Evolutionary conservation across 208 protist species (phyloP).

Genomic region (Leishmania arabica): DNA sequence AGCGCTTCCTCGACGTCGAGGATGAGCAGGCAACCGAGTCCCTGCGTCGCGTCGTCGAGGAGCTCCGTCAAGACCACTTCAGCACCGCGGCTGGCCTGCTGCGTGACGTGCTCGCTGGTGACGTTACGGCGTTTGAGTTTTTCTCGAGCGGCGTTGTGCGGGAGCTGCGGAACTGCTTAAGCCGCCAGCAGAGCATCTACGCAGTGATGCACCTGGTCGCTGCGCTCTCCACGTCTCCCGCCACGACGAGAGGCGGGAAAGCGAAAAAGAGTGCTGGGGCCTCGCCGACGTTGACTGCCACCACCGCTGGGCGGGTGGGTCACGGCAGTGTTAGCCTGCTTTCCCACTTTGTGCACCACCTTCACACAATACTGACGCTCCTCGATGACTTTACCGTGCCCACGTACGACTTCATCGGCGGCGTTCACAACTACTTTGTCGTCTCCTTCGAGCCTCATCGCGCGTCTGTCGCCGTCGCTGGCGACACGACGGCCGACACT

Average conservation of each 20-base stretch:
- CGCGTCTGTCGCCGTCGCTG: slow-evolving; percentile 17
- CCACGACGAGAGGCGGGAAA: background rate
- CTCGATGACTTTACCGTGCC: slow-evolving; percentile 36
- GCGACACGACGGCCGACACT: slow-evolving; percentile 2
- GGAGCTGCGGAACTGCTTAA: slow-evolving; percentile 24
- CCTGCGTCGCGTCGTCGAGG: slow-evolving; percentile 40
- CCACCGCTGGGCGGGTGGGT: background rate
- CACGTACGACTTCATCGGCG: slow-evolving; percentile 23
- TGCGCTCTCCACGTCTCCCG: slow-evolving; percentile 8
- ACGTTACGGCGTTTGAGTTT: slow-evolving; percentile 74
- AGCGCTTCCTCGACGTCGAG: slow-evolving; percentile 36
- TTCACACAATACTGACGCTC: slow-evolving; percentile 41
- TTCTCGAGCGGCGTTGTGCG: slow-evolving; percentile 50
- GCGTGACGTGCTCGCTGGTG: slow-evolving; percentile 38
- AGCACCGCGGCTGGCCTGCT: slow-evolving; percentile 43
- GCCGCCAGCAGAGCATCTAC: slow-evolving; percentile 24
- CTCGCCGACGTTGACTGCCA: background rate
- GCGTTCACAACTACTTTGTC: slow-evolving; percentile 26
- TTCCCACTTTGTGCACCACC: slow-evolving; percentile 29
- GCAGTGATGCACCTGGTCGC: slow-evolving; percentile 35
- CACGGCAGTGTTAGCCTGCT: slow-evolving; percentile 17
- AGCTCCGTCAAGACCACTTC: slow-evolving; percentile 48
- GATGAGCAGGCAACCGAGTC: slow-evolving; percentile 40
- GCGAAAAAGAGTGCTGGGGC: background rate
- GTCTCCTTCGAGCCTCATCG: slow-evolving; percentile 35